Percentiles rank a stretch among this genome's conserved stretches.
These are phyloP conservation scores for Emergomyces orientalis DNA, from an alignment of 2,329 filamentous ascomycete genomes.

Conservation along the genomic window DNA sequence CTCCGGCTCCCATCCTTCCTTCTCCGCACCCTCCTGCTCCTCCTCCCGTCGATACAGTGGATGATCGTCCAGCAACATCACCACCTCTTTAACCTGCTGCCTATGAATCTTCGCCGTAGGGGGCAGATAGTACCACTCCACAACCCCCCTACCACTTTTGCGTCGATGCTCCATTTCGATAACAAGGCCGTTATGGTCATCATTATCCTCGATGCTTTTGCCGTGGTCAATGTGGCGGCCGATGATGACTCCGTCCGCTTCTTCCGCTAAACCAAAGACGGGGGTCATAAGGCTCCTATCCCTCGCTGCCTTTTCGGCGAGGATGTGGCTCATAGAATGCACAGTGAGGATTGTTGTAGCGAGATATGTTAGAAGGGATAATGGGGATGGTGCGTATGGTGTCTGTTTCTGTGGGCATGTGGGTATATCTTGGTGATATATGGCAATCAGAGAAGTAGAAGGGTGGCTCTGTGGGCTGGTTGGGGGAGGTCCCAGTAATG, in stretches of 20 bases:
- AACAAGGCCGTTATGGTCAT: conserved; percentile 57
- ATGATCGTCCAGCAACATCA: conserved; percentile 66
- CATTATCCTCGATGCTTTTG: conserved; percentile 22
- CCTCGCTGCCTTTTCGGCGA: conserved; percentile 63
- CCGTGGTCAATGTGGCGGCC: conserved; percentile 47
- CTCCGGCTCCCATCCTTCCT: conserved; percentile 36
- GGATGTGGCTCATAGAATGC: conserved; percentile 62
- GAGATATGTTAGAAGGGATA: conserved; percentile 68
- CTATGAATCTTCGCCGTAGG: conserved; percentile 36
- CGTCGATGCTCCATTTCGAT: conserved; percentile 79
- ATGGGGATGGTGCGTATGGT: conserved; percentile 52
- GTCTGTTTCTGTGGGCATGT: conserved; percentile 30
- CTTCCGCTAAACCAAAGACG: conserved; percentile 67
- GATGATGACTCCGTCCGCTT: conserved; percentile 67
- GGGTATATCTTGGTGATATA: conserved; percentile 76
- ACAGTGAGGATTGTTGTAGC: conserved; percentile 77
- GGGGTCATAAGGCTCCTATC: conserved; percentile 68
- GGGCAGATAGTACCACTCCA: conserved; percentile 57
- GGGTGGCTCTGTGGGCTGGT: conserved; percentile 22
- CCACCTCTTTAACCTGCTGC: conserved; percentile 42
- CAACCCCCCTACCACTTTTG: conserved; percentile 67
- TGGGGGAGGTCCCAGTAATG: conserved; percentile 50
- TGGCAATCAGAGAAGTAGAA: conserved; percentile 60
- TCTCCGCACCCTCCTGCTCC: conserved; percentile 39
- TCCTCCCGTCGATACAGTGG: conserved; percentile 51